Conservation (phyloP, 345 rosid genomes). For the Geranium rotundifolium region DNA sequence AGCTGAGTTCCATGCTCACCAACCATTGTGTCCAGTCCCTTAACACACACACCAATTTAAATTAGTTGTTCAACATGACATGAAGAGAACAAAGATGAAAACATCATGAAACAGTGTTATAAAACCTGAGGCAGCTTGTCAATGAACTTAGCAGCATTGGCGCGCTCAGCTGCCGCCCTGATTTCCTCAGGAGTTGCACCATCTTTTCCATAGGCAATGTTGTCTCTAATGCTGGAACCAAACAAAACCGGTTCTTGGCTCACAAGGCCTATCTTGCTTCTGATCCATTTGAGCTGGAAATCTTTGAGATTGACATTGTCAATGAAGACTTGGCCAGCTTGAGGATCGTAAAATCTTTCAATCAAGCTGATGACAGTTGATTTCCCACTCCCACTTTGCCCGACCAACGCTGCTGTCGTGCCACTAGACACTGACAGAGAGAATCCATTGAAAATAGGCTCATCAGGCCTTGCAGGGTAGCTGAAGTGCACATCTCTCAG, state of each 20-base stretch:
- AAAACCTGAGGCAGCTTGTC: slow-evolving; percentile 35
- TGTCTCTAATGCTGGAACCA: slow-evolving; percentile 28
- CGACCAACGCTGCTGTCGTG: slow-evolving; percentile 33
- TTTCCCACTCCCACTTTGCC: slow-evolving; percentile 43
- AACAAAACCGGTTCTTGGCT: slow-evolving; percentile 43
- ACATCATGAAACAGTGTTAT: background rate
- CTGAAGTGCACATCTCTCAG: slow-evolving; percentile 28
- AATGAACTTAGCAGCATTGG: slow-evolving; percentile 38
- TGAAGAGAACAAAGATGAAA: background rate
- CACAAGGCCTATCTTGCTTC: slow-evolving; percentile 37
- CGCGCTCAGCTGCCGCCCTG: slow-evolving; percentile 26
- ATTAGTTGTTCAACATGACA: background rate
- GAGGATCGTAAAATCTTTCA: slow-evolving; percentile 37
- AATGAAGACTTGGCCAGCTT: slow-evolving; percentile 26
- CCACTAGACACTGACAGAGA: slow-evolving; percentile 30
- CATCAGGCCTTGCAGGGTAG: slow-evolving; percentile 34
- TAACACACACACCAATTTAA: background rate
- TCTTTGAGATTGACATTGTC: slow-evolving; percentile 29
- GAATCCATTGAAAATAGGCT: slow-evolving; percentile 28
- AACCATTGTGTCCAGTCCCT: slow-evolving; percentile 43
- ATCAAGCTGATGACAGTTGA: slow-evolving; percentile 34
- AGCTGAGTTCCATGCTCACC: slow-evolving; percentile 47
- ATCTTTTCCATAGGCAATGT: slow-evolving; percentile 32
- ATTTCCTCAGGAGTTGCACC: slow-evolving; percentile 27
- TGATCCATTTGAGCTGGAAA: slow-evolving; percentile 33